Percentiles rank a stretch among this genome's conserved stretches.
Conservation (phyloP, 768 basidiomycete genomes). For the Boletus subparvulus region DNA sequence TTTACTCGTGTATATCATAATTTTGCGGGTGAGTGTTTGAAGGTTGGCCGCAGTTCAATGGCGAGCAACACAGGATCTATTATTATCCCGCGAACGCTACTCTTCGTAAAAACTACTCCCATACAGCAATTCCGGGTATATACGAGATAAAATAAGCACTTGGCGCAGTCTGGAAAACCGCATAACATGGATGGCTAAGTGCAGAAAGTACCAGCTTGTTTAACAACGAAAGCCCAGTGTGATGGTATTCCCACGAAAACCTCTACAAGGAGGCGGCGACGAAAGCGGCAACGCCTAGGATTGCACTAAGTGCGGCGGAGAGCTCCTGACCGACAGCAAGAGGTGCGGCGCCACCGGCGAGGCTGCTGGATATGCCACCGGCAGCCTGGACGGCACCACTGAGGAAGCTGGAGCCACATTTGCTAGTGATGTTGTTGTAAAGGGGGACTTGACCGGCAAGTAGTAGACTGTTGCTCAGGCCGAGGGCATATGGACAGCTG, state of each 20-base stretch:
- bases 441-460: constrained; percentile 64
- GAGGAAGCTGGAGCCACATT: constrained; percentile 75
- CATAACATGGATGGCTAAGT: constrained; percentile 11
- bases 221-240: constrained; percentile 19
- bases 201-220: constrained; percentile 22
- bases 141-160: constrained; percentile 16
- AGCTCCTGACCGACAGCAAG: constrained; percentile 25
- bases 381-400: constrained; percentile 66
- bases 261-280: constrained; percentile 31
- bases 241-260: constrained; percentile 11
- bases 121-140: constrained; percentile 19
- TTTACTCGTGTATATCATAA: constrained; percentile 2
- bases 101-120: not conserved
- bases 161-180: constrained; percentile 5
- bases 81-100: not conserved
- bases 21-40: not conserved
- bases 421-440: constrained; percentile 57
- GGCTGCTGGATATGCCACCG: constrained; percentile 48
- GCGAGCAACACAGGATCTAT: constrained; percentile 3
- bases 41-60: constrained; percentile 1
- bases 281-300: constrained; percentile 36
- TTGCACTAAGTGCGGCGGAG: constrained; percentile 30
- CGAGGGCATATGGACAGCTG: constrained; percentile 69
- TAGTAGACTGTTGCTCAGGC: constrained; percentile 62
- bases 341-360: constrained; percentile 33